A percentile compares a stretch with the other conserved stretches of the same genome.
Evolutionary conservation across 2,329 filamentous ascomycete genomes (phyloP).

Genomic region (Penicillium palitans): DNA sequence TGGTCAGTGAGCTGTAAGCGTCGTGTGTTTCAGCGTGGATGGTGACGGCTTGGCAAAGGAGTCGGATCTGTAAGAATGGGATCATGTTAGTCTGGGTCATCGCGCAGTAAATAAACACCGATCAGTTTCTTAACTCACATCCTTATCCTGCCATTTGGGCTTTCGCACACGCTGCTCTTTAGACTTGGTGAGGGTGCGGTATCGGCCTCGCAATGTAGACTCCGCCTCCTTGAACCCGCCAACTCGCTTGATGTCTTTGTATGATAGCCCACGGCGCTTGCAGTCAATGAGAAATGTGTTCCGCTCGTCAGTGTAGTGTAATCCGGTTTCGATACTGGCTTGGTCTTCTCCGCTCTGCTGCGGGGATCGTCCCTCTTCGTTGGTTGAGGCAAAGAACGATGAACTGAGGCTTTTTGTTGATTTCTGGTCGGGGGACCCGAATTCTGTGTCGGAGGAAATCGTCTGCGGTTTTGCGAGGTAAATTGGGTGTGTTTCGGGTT

Average conservation of each 20-base stretch:
- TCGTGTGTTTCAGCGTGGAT: constrained; percentile 19
- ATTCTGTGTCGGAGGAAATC: neutral
- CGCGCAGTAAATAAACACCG: neutral
- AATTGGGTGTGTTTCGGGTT: neutral
- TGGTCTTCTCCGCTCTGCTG: neutral
- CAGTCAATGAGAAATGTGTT: constrained; percentile 45
- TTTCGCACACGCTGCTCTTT: constrained; percentile 49
- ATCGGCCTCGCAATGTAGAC: constrained; percentile 50
- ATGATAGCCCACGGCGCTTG: constrained; percentile 46
- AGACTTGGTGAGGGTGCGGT: constrained; percentile 48
- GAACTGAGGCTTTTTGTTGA: neutral
- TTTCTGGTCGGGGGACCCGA: neutral
- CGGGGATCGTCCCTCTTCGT: neutral
- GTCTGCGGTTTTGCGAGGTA: neutral
- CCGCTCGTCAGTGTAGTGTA: constrained; percentile 26
- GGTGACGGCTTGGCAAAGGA: constrained; percentile 44
- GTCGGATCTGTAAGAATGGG: constrained; percentile 33
- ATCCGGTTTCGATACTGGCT: constrained; percentile 4
- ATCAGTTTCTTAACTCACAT: constrained; percentile 38
- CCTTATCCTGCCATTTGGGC: constrained; percentile 45
- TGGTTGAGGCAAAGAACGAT: neutral
- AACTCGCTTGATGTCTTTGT: constrained; percentile 49
- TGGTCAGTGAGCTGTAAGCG: neutral
- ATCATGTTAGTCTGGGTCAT: neutral
- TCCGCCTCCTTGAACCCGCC: constrained; percentile 49